These are phyloP conservation scores for Plasmodium sp. DNA, from an alignment of 169 alveolate species.

Conservation along the genomic window DNA sequence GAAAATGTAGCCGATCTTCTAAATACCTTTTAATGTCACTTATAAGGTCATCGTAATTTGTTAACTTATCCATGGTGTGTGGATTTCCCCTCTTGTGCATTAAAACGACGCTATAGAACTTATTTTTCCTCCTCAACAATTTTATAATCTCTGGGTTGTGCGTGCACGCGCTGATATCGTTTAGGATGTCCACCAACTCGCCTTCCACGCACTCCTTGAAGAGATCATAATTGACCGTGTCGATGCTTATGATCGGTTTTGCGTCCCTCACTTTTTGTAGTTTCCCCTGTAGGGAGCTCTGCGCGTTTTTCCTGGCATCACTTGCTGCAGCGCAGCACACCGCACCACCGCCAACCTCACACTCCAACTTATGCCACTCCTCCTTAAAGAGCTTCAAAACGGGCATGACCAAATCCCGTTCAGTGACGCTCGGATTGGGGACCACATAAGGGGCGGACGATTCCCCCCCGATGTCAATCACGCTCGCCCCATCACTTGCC, in stretches of 20 bases:
- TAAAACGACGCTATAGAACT: conserved; percentile 47
- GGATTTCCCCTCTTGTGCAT: conserved; percentile 73
- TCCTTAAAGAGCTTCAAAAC: conserved; percentile 36
- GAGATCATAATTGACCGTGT: conserved; percentile 37
- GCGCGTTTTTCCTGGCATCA: not conserved
- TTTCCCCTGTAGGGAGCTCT: not conserved
- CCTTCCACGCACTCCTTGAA: conserved; percentile 56
- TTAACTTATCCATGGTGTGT: conserved; percentile 66
- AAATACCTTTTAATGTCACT: conserved; percentile 61
- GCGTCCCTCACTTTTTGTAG: not conserved
- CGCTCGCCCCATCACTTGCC: conserved; percentile 55
- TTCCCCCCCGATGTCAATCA: conserved; percentile 67
- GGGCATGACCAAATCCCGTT: conserved; percentile 59
- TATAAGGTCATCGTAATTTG: conserved; percentile 41
- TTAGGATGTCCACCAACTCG: conserved; percentile 41
- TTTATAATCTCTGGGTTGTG: conserved; percentile 48
- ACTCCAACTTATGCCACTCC: conserved; percentile 10
- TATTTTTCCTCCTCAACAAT: conserved; percentile 43
- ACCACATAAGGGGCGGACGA: conserved; percentile 61
- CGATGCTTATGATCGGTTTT: conserved; percentile 66
- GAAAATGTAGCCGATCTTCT: conserved; percentile 41
- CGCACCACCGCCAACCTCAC: not conserved
- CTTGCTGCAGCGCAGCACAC: not conserved
- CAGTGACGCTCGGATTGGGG: conserved; percentile 45
- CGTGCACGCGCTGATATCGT: conserved; percentile 63